Base-by-base conservation (phyloP, 768 basidiomycete genomes). In the Hydnum rufescens region DNA sequence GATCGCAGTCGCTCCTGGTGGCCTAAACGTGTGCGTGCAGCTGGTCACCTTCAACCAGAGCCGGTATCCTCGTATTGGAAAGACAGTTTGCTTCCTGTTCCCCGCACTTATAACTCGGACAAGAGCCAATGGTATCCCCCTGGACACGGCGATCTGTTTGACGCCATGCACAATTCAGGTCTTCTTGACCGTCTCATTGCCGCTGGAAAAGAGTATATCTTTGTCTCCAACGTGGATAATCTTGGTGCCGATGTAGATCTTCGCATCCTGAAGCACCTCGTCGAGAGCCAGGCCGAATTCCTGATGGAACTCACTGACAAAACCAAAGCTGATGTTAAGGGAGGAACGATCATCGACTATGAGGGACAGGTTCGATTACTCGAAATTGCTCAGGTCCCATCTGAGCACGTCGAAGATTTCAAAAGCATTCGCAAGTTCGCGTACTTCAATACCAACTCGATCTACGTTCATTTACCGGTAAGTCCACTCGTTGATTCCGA, bases 201-300 rank as follows among this genome's bases (percentile, higher is more conserved):
- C 6, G 82, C 86, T 58, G 92, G 92, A 66, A 95, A 93, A 66
- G 88, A 96, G 68, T 96, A 93, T 68, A 76, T 95, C 60, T 96
- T 95, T 63, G 86, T 90, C 51, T 93, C 89, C 66, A 96, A 96
- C 74, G 89, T 89, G 46, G 92, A 95, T 68, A 95, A 95, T 66
- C 66, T 96, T 63, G 90, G 90, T 63, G 92, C 89, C 57, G 80
- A 82, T 57, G 85, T 85, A 61, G 85, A 88, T 66, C 74, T 81
- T 63, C 75, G 72, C 58, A 92, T 93, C 62, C 69, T 87, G 53
- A 77, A 82, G 62, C 80, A 89, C 64, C 89, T 93, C 82, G 74
- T 84, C 58, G 75, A 84, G 61, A 73, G 74, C 6, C 67, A 77
- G 56, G 75, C 82, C 28, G 89, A 93, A 65, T 90, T 89, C 69